phyloP scores from a whole-genome alignment of 1,284 basidiomycete species.

The Boletus nobilissimus region DNA sequence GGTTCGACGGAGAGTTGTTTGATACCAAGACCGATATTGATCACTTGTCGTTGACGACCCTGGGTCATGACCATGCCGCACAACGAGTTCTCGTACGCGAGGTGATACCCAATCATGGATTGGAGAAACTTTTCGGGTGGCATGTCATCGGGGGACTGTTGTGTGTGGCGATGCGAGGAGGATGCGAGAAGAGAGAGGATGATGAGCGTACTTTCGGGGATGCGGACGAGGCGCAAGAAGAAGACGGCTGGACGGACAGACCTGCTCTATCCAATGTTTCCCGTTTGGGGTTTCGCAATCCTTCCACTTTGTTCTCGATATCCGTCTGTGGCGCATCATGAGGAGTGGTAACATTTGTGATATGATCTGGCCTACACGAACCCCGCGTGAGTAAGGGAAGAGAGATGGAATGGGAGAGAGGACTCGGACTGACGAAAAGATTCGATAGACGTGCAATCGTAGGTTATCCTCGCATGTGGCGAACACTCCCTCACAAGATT shows the following conservation, averaged over 20 bases:
- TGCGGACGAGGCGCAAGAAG: background rate
- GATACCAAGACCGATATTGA: conserved; percentile 81
- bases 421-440: conserved; percentile 64
- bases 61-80: conserved; percentile 86
- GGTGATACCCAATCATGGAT: conserved; percentile 82
- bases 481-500: conserved; percentile 65
- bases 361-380: conserved; percentile 67
- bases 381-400: background rate
- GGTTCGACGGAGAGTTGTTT: conserved; percentile 71
- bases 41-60: conserved; percentile 74
- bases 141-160: conserved; percentile 58
- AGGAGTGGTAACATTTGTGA: conserved; percentile 79
- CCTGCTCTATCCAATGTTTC: conserved; percentile 85
- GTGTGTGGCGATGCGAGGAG: background rate
- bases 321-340: conserved; percentile 84
- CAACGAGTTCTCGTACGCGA: conserved; percentile 71
- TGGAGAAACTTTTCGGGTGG: conserved; percentile 69
- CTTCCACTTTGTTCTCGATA: conserved; percentile 77
- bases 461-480: conserved; percentile 61
- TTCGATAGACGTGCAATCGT: conserved; percentile 66
- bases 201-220: conserved; percentile 6
- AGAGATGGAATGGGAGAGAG: background rate
- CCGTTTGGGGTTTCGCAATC: conserved; percentile 68
- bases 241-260: conserved; percentile 45
- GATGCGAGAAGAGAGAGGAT: conserved; percentile 2